A percentile compares a stretch with the other conserved stretches of the same genome.
phyloP scores from a whole-genome alignment of 306 rosid species.

The Hippophae tibetana region DNA sequence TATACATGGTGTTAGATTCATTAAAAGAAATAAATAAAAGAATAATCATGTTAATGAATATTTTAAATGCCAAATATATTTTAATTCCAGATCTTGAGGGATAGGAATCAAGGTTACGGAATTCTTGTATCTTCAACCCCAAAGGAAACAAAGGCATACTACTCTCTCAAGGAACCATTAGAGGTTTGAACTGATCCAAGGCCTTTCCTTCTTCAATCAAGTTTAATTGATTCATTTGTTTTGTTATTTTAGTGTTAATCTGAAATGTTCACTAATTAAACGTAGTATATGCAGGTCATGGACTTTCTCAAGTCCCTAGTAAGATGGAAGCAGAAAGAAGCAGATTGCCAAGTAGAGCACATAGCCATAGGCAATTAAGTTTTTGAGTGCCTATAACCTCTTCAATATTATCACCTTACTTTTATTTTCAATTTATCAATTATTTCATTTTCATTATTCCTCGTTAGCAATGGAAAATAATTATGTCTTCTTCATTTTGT shows the following conservation, averaged over 20 bases:
- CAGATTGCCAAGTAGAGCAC: too few relatives aligned
- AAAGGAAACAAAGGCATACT: slow-evolving; percentile 74
- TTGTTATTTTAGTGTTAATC: neutral
- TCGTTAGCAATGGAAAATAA: too few relatives aligned
- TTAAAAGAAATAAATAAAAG: too few relatives aligned
- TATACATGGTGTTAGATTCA: too few relatives aligned
- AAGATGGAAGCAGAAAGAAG: slow-evolving; percentile 39
- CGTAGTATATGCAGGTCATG: slow-evolving; percentile 53
- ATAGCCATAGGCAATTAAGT: neutral
- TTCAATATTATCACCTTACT: too few relatives aligned
- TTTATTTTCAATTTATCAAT: too few relatives aligned
- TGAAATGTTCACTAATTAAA: neutral
- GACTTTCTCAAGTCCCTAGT: slow-evolving; percentile 66
- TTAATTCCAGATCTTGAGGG: slow-evolving; percentile 42
- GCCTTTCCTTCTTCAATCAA: neutral
- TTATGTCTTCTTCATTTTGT: too few relatives aligned
- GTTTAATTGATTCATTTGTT: neutral
- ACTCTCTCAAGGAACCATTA: slow-evolving; percentile 63
- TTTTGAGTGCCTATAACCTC: too few relatives aligned
- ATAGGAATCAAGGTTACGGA: slow-evolving; percentile 61
- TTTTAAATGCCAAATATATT: too few relatives aligned
- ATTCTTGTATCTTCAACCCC: slow-evolving; percentile 62
- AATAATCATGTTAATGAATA: too few relatives aligned
- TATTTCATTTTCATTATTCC: too few relatives aligned
- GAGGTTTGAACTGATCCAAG: slow-evolving; percentile 36